Conservation (phyloP, 1,139 yeast genomes). For the Pichia sp. region DNA sequence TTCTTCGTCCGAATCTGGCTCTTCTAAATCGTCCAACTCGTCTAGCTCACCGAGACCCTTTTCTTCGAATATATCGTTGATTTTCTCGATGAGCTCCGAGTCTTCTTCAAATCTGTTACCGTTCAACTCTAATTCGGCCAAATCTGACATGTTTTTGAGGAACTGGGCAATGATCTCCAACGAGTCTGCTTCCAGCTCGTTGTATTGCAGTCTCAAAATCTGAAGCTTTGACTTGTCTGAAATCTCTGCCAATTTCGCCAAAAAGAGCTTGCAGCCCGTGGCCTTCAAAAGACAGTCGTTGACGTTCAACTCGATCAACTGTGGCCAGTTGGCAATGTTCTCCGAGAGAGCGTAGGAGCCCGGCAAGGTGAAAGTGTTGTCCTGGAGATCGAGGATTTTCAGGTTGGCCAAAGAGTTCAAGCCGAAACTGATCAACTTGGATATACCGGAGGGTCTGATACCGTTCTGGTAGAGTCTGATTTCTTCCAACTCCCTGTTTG, state of each 20-base stretch:
- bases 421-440: conserved; percentile 70
- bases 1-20: conserved; percentile 79
- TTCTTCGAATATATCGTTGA: conserved; percentile 60
- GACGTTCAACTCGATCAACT: conserved; percentile 71
- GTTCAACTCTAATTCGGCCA: conserved; percentile 72
- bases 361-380: conserved; percentile 81
- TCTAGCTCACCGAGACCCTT: conserved; percentile 81
- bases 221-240: conserved; percentile 42
- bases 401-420: conserved; percentile 57
- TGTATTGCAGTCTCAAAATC: conserved; percentile 74
- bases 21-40: conserved; percentile 92
- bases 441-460: conserved; percentile 88
- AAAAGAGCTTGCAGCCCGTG: conserved; percentile 58
- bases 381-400: conserved; percentile 80
- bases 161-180: conserved; percentile 53
- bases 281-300: conserved; percentile 85
- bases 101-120: conserved; percentile 91
- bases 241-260: conserved; percentile 43
- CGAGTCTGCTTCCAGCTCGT: conserved; percentile 72
- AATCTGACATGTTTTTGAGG: conserved; percentile 55
- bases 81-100: conserved; percentile 49
- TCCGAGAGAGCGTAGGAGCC: conserved; percentile 77
- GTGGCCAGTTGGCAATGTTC: conserved; percentile 49
- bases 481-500: conserved; percentile 62
- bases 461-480: conserved; percentile 92